Evolutionary conservation across 441 rosid genomes (phyloP).

Genomic region (Geranium incanum): DNA sequence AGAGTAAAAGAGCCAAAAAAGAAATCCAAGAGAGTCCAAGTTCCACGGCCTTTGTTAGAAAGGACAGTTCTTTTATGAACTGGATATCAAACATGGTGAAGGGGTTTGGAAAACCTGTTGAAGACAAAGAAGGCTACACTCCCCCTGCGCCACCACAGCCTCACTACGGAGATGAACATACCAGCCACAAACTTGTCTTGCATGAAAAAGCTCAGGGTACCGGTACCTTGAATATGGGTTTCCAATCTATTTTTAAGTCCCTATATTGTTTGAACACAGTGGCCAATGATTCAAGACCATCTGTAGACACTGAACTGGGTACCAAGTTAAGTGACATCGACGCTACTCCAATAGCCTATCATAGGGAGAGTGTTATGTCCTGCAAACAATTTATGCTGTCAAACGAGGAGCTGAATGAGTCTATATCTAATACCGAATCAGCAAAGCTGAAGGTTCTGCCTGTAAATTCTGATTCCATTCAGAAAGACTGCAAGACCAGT

Average conservation of each 20-base stretch:
- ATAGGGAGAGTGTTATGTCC: constrained; percentile 28
- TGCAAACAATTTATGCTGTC: constrained; percentile 30
- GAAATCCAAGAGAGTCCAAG: constrained; percentile 39
- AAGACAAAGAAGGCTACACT: constrained; percentile 31
- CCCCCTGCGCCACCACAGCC: constrained; percentile 33
- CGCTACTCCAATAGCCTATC: constrained; percentile 39
- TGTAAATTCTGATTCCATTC: constrained; percentile 24
- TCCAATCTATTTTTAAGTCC: constrained; percentile 68
- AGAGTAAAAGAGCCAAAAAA: constrained; percentile 54
- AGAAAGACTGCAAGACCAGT: constrained; percentile 21
- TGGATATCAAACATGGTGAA: constrained; percentile 87
- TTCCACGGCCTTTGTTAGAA: constrained; percentile 40
- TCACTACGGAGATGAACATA: constrained; percentile 22
- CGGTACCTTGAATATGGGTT: constrained; percentile 39
- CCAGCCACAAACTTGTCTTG: constrained; percentile 21
- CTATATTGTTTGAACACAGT: constrained; percentile 44
- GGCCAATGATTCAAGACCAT: constrained; percentile 22
- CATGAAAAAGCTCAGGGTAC: constrained; percentile 24
- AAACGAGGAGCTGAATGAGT: constrained; percentile 30
- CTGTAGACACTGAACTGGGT: constrained; percentile 24
- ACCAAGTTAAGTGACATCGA: constrained; percentile 25
- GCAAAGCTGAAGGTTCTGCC: constrained; percentile 27
- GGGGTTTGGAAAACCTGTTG: constrained; percentile 46
- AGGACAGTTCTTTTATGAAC: constrained; percentile 78
- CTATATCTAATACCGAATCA: constrained; percentile 25